Evolutionary conservation across 352 stramenopile genomes (phyloP), one percentile per base, ranked within the genome.

Genomic region (Phytophthora constricta): DNA sequence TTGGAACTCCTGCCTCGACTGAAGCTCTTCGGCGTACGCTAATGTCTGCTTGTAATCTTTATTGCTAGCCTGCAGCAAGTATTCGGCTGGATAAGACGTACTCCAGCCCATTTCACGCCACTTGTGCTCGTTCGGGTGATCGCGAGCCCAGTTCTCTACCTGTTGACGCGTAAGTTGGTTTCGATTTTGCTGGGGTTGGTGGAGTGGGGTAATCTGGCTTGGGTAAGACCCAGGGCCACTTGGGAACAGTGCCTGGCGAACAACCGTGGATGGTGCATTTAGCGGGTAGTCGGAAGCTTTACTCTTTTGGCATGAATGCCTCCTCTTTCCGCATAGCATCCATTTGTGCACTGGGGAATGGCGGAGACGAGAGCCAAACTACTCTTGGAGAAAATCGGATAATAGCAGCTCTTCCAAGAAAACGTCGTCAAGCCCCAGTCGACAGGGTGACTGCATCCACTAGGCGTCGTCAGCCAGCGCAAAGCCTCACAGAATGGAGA

Each of bases 101-200:
- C 77, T 88, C 84, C 84, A 93, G 17, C 84, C 76, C 59, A 86
- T 83, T 58, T 93, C 82, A 9, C 82, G 84, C 42, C 74, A 78
- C 62, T 82, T 85, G 34, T 72, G 53, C 47, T 81, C 77, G 9
- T 69, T 68, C 23, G 59, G 34, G 20, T 53, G 25, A 23, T 52
- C 46, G 20, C 60, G 43, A 3, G 47, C 39, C 53, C 48, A 65
- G 16, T 43, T 54, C 14, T 72, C 53, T 16, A 22, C 46, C 60
- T 37, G 20, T 37, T 53, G 46, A 10, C 57, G 48, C 33, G 39
- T 48, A 4, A 51, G 54, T 11, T 68, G 61, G 4, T 63, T 60
- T 22, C 50, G 55, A 28, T 41, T 33, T 47, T 77, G 61, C 9
- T 51, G 37, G 11, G 62, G 42, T n/a, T 73, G 69, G 26, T 61